These are phyloP conservation scores for Daldinia eschscholtzii DNA, from an alignment of 2,329 filamentous ascomycete species.

Conservation along the genomic window DNA sequence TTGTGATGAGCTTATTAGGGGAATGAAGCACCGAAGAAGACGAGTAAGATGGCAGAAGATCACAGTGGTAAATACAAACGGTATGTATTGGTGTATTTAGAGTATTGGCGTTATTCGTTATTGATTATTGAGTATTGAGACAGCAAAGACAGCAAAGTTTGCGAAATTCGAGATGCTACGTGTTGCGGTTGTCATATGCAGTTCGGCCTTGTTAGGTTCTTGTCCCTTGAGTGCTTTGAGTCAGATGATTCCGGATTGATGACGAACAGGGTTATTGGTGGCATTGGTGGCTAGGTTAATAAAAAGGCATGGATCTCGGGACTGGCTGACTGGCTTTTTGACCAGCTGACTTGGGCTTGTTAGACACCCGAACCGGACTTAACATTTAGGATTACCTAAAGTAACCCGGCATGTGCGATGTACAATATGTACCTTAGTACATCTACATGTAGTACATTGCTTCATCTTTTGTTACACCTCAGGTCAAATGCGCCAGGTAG, in stretches of 20 bases:
- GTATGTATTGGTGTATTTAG: slow-evolving; percentile 2
- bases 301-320: not conserved
- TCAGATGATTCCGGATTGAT: slow-evolving; percentile 41
- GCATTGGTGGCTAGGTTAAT: not conserved
- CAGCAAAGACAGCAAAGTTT: slow-evolving; percentile 1
- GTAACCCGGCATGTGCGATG: not conserved
- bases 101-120: no score
- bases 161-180: slow-evolving; percentile 33
- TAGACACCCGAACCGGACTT: not conserved
- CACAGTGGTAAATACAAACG: not conserved
- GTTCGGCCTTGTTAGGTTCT: slow-evolving; percentile 19
- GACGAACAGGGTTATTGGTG: slow-evolving; percentile 11
- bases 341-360: not conserved
- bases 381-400: not conserved
- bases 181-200: slow-evolving; percentile 22
- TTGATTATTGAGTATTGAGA: not conserved
- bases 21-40: slow-evolving; percentile 8
- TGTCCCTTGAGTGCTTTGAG: slow-evolving; percentile 14
- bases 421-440: not conserved
- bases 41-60: not conserved
- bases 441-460: not conserved
- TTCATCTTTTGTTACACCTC: not conserved
- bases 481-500: not conserved
- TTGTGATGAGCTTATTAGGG: slow-evolving; percentile 27
- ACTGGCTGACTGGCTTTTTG: not conserved